Evolutionary conservation across 2,329 filamentous ascomycete species (phyloP).

Genomic region (Xenosphaeropsis pyriputrescens): DNA sequence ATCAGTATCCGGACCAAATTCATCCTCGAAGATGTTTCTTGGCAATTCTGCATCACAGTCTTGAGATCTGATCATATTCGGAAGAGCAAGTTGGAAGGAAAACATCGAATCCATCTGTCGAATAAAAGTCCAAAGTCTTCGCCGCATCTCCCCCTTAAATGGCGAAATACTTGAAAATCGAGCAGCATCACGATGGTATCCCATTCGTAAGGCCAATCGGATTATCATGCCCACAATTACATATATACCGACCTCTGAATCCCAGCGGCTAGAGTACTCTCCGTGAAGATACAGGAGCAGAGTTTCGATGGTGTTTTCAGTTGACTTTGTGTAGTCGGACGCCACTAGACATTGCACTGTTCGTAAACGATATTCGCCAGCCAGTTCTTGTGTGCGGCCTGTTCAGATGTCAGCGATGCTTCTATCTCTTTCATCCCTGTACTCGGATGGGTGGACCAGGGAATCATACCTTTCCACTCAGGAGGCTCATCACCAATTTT

Average conservation of each 20-base stretch:
- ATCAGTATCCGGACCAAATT: slow-evolving; percentile 53
- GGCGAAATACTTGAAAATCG: slow-evolving; percentile 59
- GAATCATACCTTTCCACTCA: slow-evolving; percentile 52
- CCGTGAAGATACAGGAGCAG: slow-evolving; percentile 63
- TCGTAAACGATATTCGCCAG: slow-evolving; percentile 50
- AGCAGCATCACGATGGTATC: slow-evolving; percentile 61
- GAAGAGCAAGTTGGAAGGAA: slow-evolving; percentile 52
- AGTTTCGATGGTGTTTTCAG: slow-evolving; percentile 64
- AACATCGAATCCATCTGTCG: slow-evolving; percentile 63
- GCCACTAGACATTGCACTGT: slow-evolving; percentile 67
- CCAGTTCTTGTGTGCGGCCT: slow-evolving; percentile 36
- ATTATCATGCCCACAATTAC: slow-evolving; percentile 37
- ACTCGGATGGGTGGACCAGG: background rate
- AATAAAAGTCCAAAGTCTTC: slow-evolving; percentile 54
- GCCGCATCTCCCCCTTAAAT: slow-evolving; percentile 66
- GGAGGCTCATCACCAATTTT: slow-evolving; percentile 67
- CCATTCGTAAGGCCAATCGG: slow-evolving; percentile 34
- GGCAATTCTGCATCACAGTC: slow-evolving; percentile 66
- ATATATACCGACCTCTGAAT: slow-evolving; percentile 43
- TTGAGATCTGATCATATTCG: slow-evolving; percentile 54
- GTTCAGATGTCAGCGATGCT: background rate
- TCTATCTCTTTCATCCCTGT: background rate
- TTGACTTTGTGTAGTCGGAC: slow-evolving; percentile 63
- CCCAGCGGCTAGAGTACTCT: slow-evolving; percentile 59
- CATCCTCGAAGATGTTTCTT: slow-evolving; percentile 69